Conservation (phyloP, 2,329 filamentous ascomycete genomes). For the Podosphaera aphanis region DNA sequence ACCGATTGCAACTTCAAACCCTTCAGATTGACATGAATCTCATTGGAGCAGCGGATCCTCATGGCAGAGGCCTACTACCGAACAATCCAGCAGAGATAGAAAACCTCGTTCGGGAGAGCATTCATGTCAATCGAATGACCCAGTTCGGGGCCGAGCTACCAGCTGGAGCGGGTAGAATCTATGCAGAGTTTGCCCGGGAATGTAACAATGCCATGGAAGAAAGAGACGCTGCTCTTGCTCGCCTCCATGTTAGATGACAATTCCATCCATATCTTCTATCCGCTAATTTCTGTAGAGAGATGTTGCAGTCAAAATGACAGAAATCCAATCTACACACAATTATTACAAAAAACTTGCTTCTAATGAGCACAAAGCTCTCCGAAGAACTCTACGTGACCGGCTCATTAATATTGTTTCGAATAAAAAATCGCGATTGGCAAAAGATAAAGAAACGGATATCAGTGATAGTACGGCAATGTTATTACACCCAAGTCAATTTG, state of each 20-base stretch:
- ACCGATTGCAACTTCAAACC: constrained; percentile 71
- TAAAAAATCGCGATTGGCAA: constrained; percentile 39
- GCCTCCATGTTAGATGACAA: constrained; percentile 45
- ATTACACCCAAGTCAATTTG: constrained; percentile 45
- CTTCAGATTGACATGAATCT: constrained; percentile 80
- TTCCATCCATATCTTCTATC: constrained; percentile 4
- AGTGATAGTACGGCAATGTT: constrained; percentile 40
- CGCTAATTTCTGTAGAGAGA: constrained; percentile 25
- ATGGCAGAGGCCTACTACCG: constrained; percentile 44
- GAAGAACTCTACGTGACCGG: constrained; percentile 39
- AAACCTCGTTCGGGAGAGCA: constrained; percentile 13
- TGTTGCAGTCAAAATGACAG: constrained; percentile 35
- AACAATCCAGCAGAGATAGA: constrained; percentile 22
- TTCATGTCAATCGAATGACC: constrained; percentile 14
- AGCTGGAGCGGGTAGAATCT: constrained; percentile 55
- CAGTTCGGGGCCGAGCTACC: constrained; percentile 19
- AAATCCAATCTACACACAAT: constrained; percentile 33
- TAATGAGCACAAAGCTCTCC: constrained; percentile 34
- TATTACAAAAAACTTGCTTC: constrained; percentile 40
- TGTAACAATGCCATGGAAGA: constrained; percentile 76
- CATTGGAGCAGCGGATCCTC: constrained; percentile 66
- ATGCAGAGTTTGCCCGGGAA: constrained; percentile 63
- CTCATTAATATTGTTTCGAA: constrained; percentile 40
- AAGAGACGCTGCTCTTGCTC: constrained; percentile 60
- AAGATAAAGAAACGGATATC: constrained; percentile 46